Base-by-base conservation (phyloP, 164 flowering plant species). In the Berberis vulgaris region DNA sequence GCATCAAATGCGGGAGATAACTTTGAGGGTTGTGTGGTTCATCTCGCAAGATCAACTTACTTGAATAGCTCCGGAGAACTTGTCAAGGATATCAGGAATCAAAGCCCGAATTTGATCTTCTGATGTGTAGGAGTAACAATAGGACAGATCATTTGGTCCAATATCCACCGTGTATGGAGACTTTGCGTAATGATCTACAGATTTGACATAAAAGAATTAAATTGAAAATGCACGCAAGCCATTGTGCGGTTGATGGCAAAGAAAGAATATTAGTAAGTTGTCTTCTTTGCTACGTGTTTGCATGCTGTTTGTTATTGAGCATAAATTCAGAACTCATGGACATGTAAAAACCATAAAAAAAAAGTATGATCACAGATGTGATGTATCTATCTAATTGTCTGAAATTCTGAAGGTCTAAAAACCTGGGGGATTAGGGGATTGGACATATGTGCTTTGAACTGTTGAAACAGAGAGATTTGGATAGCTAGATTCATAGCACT, bases 121-220 rank as follows among this genome's bases (percentile, higher is more conserved):
- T 1, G 74, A 8, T 5, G 62, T 73, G 50, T 73, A 44, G 46
- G 68, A 75, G 42, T 85, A 70, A 1, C 84, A 90, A 56, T 66
- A 62, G 0, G 77, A 59, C 7, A 86, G 71, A 67, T 89, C 90
- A 41, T 89, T 86, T 62, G 85, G 96, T 59, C 96, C 96, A 53
- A 86, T 84, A 57, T 86, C 92, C 38, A 89, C 49, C 3, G 80
- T 81, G 69, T 86, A 86, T 1, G 87, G 79, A 3, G 89, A 89
- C 65, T 80, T 74, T 3, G 85, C 26, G 0, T 26, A 70, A 64
- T 82, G 81, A 38, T 83, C 84, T 45, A 67, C 65, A 2, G 82
- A 84, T 39, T 70, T 76, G 26, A 8, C 89, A 82, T 0, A 86
- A 74, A 26, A 40, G 61, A 3, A 10, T 50, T 9, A 8, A 5